Evolutionary conservation across 2,329 filamentous ascomycete genomes (phyloP).

Genomic region (Domatiomyces catenatus): DNA sequence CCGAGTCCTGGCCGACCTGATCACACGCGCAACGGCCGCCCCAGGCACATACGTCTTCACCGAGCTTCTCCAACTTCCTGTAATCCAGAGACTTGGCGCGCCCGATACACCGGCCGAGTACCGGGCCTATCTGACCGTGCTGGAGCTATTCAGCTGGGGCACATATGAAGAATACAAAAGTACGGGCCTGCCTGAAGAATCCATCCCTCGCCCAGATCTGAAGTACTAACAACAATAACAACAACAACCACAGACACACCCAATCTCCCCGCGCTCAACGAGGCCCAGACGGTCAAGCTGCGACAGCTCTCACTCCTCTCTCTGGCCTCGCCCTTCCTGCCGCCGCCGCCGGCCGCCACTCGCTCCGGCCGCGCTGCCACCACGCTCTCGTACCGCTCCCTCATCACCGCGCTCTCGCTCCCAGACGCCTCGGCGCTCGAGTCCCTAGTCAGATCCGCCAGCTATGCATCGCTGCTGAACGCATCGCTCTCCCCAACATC

Average conservation of each 20-base stretch:
- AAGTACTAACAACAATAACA: slow-evolving; percentile 6
- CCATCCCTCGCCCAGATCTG: slow-evolving; percentile 13
- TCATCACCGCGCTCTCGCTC: slow-evolving; percentile 54
- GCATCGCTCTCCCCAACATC: slow-evolving; percentile 84
- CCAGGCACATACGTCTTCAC: slow-evolving; percentile 85
- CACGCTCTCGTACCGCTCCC: slow-evolving; percentile 56
- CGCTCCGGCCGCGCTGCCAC: slow-evolving; percentile 26
- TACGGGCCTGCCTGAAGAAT: slow-evolving; percentile 19
- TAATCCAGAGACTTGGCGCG: slow-evolving; percentile 56
- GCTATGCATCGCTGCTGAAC: slow-evolving; percentile 69
- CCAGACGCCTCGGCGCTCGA: slow-evolving; percentile 57
- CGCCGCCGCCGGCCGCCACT: background rate
- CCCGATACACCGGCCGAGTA: slow-evolving; percentile 44
- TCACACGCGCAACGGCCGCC: slow-evolving; percentile 76
- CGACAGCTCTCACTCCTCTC: slow-evolving; percentile 79
- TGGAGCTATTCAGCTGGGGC: slow-evolving; percentile 84
- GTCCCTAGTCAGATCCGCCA: slow-evolving; percentile 67
- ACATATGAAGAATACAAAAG: slow-evolving; percentile 66
- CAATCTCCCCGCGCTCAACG: slow-evolving; percentile 55
- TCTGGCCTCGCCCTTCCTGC: slow-evolving; percentile 41
- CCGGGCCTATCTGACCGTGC: slow-evolving; percentile 48
- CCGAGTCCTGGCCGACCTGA: slow-evolving; percentile 69
- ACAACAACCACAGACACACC: slow-evolving; percentile 32
- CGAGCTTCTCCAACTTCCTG: slow-evolving; percentile 70
- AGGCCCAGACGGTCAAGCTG: slow-evolving; percentile 66